Conservation (phyloP, 2,329 filamentous ascomycete genomes). For the Fusarium drepaniforme region DNA sequence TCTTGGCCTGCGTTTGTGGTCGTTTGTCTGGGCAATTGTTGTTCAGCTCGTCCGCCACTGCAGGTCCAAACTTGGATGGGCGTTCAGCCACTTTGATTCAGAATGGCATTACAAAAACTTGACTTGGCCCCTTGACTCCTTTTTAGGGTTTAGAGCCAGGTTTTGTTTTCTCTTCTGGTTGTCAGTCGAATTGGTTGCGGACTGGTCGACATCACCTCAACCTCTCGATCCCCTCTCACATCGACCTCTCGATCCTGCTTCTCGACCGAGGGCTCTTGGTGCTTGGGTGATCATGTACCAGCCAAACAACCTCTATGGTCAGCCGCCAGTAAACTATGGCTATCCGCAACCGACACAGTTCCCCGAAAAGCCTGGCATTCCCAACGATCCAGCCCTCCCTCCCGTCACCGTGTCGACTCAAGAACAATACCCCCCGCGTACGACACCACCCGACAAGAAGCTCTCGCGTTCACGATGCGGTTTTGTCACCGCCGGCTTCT, state of each 20-base stretch:
- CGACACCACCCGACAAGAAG: neutral
- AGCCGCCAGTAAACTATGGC: neutral
- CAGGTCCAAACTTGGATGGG: neutral
- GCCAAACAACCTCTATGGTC: neutral
- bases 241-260: neutral
- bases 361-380: neutral
- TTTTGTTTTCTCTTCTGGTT: neutral
- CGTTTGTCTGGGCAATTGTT: neutral
- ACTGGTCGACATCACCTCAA: neutral
- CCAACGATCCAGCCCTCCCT: neutral
- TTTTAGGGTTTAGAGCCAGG: neutral
- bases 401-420: neutral
- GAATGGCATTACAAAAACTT: neutral
- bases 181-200: neutral
- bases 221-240: neutral
- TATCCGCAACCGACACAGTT: neutral
- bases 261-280: neutral
- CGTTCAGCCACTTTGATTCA: neutral
- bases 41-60: neutral
- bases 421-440: neutral
- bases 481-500: neutral
- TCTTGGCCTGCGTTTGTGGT: neutral
- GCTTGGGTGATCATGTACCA: neutral
- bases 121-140: neutral
- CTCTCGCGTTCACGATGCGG: neutral